Base-by-base conservation (phyloP, 106 monocot genomes). In the Agapanthus africanus region DNA sequence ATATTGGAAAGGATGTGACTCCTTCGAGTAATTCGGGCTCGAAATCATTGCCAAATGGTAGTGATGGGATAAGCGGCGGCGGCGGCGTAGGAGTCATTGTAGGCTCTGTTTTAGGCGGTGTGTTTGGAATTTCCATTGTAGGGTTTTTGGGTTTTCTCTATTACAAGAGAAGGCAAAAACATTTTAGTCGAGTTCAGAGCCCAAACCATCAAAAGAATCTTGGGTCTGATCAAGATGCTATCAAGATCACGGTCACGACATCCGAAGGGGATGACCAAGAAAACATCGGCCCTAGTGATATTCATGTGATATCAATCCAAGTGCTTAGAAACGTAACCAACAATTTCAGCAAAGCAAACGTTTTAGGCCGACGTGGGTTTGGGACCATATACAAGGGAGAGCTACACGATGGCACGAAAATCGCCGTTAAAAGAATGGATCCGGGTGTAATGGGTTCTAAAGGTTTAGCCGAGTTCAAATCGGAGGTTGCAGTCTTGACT, bases 191-290 rank as follows among this genome's bases (percentile, higher is more conserved):
- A 19, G 76, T 76, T 63, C 79, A 79, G 65, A 84, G 79, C 61
- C 84, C 84, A 10, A 78, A 79, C 44, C 3, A 1, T 47, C 13
- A 47, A 13, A 79, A 83, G 2, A 84, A 70, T 15, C 81, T 83
- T n/a, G 80, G 75, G 10, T 84, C 88, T 0, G 81, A 79, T 21
- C 76, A 54, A 1, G 84, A 88, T 31, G 52, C 72, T 6, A 68
- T 84, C 34, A 88, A 88, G 73, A 68, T 81, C 37, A 84, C 88
- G 0, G 78, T 83, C 7, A 8, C 66, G 10, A 59, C 61, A 4
- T 76, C 76, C 23, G 81, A 81, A 23, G 73, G 34, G 0, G 49
- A 63, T 61, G 77, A 77, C 64, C 62, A 52, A 39, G 54, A 72
- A 1, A 80, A 67, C 75, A 76, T 70, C 36, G 68, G 62, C 18